A percentile compares a stretch with the other conserved stretches of the same genome.
phyloP scores from a whole-genome alignment of 2,329 filamentous ascomycete genomes.

The Ploettnerulaceae sp. region DNA sequence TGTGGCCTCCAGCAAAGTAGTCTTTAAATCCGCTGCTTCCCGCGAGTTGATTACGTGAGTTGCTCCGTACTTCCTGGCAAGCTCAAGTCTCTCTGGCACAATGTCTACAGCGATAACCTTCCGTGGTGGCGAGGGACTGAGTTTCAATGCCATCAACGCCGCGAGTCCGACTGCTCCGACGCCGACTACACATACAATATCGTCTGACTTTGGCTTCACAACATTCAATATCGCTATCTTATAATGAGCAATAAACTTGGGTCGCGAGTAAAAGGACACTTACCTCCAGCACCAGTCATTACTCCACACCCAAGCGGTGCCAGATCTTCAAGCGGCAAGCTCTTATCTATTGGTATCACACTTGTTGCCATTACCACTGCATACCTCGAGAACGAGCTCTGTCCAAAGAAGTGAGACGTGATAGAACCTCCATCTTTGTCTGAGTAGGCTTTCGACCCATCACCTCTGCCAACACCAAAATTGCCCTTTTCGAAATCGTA shows the following conservation, averaged over 20 bases:
- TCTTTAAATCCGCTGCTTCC: conserved; percentile 12
- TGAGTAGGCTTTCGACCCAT: conserved; percentile 19
- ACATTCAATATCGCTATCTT: conserved; percentile 36
- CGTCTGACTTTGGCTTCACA: conserved; percentile 26
- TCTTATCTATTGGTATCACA: conserved; percentile 27
- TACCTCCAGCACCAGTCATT: conserved; percentile 39
- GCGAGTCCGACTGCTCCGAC: conserved; percentile 39
- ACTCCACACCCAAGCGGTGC: conserved; percentile 42
- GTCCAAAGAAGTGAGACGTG: conserved; percentile 34
- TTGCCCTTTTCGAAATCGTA: conserved; percentile 24
- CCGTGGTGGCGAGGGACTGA: conserved; percentile 9
- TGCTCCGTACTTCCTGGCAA: conserved; percentile 43
- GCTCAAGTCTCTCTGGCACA: conserved; percentile 37
- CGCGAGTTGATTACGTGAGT: conserved; percentile 21
- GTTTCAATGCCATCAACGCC: conserved; percentile 38
- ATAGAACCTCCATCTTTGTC: conserved; percentile 20
- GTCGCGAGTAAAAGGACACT: not conserved
- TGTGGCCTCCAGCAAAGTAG: conserved; percentile 13
- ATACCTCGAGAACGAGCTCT: conserved; percentile 30
- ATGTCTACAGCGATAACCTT: conserved; percentile 44
- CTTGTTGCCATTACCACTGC: conserved; percentile 27
- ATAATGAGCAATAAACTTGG: not conserved
- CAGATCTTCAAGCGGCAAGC: conserved; percentile 31
- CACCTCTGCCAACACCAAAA: conserved; percentile 22
- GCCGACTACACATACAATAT: conserved; percentile 37